Percentiles rank a stretch among this genome's conserved stretches.
These are phyloP conservation scores for Nakataea oryzae DNA, from an alignment of 2,329 filamentous ascomycete species.

Conservation along the genomic window DNA sequence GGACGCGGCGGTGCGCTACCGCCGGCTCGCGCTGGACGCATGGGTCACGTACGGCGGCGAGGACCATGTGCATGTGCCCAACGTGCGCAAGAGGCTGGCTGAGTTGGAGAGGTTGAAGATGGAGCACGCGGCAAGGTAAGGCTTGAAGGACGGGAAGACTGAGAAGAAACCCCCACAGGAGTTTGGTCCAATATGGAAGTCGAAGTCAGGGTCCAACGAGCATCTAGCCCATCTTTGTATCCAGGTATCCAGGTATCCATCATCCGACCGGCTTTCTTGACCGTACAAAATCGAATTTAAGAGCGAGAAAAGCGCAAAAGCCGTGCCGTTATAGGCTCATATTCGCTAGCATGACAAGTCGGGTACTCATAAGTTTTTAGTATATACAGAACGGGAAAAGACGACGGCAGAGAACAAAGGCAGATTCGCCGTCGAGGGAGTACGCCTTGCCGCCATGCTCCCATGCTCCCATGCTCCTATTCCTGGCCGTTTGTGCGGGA, in stretches of 20 bases:
- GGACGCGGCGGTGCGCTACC: slow-evolving; percentile 4
- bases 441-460: not conserved
- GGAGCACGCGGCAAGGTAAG: not conserved
- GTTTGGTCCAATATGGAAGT: too few species aligned
- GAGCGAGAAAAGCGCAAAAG: too few species aligned
- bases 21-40: slow-evolving; percentile 3
- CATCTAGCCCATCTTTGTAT: too few species aligned
- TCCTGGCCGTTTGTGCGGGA: slow-evolving; percentile 7
- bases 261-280: too few species aligned
- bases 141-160: not conserved
- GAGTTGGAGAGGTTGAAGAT: not conserved
- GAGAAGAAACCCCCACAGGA: too few species aligned
- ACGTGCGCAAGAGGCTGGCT: not conserved
- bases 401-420: not conserved
- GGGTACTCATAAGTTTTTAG: too few species aligned
- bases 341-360: too few species aligned
- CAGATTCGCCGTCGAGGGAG: not conserved
- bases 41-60: slow-evolving; percentile 9
- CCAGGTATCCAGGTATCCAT: too few species aligned
- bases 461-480: not conserved
- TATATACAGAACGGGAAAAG: too few species aligned
- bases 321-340: too few species aligned
- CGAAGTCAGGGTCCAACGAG: too few species aligned
- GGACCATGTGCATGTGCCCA: slow-evolving; percentile 5
- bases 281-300: too few species aligned